Evolutionary conservation across 306 rosid species (phyloP).

Genomic region (Ammopiptanthus mongolicus): DNA sequence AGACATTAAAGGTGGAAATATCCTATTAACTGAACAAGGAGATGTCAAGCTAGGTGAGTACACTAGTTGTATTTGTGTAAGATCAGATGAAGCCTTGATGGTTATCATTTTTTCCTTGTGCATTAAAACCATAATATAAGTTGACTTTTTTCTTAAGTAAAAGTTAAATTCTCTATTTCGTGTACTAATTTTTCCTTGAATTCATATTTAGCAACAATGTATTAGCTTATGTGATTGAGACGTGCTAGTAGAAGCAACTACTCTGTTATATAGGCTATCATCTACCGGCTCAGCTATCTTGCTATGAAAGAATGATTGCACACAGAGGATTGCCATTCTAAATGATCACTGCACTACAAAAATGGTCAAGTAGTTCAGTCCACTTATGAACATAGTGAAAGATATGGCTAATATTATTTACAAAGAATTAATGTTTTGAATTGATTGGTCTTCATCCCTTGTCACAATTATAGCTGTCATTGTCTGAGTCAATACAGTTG

Average conservation of each 20-base stretch:
- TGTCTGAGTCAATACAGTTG: not conserved
- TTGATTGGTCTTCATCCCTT: not conserved
- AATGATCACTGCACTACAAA: not conserved
- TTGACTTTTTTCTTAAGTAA: not conserved
- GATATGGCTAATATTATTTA: not conserved
- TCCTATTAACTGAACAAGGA: conserved; percentile 95
- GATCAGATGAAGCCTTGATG: not conserved
- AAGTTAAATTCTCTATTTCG: not conserved
- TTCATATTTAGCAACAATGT: not conserved
- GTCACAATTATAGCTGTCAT: not conserved
- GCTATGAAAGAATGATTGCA: not conserved
- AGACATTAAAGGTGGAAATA: conserved; percentile 98
- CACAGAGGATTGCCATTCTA: not conserved
- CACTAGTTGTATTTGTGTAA: conserved; percentile 13
- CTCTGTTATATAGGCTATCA: not conserved
- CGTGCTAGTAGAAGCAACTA: not conserved
- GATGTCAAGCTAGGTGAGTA: conserved; percentile 96
- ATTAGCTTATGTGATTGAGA: not conserved
- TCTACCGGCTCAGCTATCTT: not conserved
- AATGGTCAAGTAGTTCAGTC: not conserved
- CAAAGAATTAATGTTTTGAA: not conserved
- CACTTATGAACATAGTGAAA: not conserved
- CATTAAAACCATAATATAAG: not conserved
- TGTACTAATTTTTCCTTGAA: conserved; percentile 4
- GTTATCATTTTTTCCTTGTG: conserved; percentile 14